These are phyloP conservation scores for Hondaea fermentalgiana DNA, from an alignment of 108 stramenopile genomes.

Conservation along the genomic window DNA sequence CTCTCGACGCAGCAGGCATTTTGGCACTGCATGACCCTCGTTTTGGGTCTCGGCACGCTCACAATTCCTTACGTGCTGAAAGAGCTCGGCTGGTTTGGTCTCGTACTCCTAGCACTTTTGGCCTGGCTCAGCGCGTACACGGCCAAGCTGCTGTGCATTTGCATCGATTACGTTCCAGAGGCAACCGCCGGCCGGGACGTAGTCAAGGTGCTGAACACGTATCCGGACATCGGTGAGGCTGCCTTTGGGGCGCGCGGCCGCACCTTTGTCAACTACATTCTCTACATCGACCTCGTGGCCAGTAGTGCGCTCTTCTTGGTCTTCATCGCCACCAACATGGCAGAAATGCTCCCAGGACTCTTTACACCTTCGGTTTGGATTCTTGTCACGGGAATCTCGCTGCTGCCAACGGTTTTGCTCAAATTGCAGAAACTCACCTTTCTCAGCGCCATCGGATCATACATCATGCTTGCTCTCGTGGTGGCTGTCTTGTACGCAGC, in stretches of 20 bases:
- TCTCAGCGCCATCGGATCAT: not conserved
- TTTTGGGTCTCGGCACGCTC: not conserved
- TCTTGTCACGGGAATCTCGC: not conserved
- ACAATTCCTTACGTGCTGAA: not conserved
- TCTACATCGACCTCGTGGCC: not conserved
- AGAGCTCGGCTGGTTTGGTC: not conserved
- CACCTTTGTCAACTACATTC: constrained; percentile 15
- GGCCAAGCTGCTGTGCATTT: not conserved
- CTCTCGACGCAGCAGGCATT: constrained; percentile 13
- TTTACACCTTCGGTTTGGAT: not conserved
- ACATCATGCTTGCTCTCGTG: constrained; percentile 8
- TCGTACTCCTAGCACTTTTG: not conserved
- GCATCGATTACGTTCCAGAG: constrained; percentile 8
- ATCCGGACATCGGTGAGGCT: not conserved
- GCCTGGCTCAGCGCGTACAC: constrained; percentile 15
- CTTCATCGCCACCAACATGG: constrained; percentile 3
- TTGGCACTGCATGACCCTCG: constrained; percentile 18
- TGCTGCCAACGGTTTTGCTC: not conserved
- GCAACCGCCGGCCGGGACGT: not conserved
- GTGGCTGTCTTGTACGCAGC: constrained; percentile 6
- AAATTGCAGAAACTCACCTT: constrained; percentile 12
- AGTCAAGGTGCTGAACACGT: constrained; percentile 9
- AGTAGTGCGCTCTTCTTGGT: constrained; percentile 16
- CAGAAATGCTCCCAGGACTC: not conserved
- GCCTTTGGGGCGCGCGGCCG: constrained; percentile 7